A percentile compares a stretch with the other conserved stretches of the same genome.
Conservation (phyloP, 345 rosid species). For the Triadica sebifera region DNA sequence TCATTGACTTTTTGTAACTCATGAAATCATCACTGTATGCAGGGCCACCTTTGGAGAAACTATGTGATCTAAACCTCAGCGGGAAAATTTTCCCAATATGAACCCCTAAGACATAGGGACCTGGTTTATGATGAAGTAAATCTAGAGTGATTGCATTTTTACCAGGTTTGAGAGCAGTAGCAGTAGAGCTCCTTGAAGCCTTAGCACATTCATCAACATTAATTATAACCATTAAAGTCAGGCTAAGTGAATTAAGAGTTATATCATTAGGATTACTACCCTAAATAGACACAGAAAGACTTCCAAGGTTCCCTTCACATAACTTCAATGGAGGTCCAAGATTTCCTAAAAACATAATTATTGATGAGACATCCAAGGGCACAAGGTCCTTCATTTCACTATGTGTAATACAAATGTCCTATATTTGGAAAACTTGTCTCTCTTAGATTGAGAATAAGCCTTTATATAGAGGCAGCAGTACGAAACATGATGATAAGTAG, state of each 20-base stretch:
- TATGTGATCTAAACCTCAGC: constrained; percentile 91
- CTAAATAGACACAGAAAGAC: constrained; percentile 81
- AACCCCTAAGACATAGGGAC: constrained; percentile 91
- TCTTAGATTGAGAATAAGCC: constrained; percentile 75
- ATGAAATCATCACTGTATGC: constrained; percentile 94
- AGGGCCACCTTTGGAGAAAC: constrained; percentile 92
- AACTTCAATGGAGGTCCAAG: constrained; percentile 79
- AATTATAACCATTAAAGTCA: constrained; percentile 79
- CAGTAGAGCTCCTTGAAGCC: constrained; percentile 75
- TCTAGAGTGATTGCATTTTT: constrained; percentile 64
- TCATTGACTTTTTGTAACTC: constrained; percentile 92
- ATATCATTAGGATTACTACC: constrained; percentile 97
- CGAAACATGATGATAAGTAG: constrained; percentile 86
- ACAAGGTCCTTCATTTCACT: constrained; percentile 93
- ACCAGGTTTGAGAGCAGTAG: constrained; percentile 71
- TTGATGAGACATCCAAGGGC: constrained; percentile 87
- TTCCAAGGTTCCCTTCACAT: constrained; percentile 95
- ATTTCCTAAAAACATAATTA: constrained; percentile 91
- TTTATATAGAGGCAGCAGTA: constrained; percentile 84
- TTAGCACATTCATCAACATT: constrained; percentile 86
- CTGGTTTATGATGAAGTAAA: constrained; percentile 88
- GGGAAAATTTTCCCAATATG: constrained; percentile 92
- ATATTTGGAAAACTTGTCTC: constrained; percentile 88
- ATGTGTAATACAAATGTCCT: constrained; percentile 81
- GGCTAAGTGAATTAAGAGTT: constrained; percentile 85